Evolutionary conservation across 1,139 yeast species (phyloP).

Genomic region (Kodamaea sp.): DNA sequence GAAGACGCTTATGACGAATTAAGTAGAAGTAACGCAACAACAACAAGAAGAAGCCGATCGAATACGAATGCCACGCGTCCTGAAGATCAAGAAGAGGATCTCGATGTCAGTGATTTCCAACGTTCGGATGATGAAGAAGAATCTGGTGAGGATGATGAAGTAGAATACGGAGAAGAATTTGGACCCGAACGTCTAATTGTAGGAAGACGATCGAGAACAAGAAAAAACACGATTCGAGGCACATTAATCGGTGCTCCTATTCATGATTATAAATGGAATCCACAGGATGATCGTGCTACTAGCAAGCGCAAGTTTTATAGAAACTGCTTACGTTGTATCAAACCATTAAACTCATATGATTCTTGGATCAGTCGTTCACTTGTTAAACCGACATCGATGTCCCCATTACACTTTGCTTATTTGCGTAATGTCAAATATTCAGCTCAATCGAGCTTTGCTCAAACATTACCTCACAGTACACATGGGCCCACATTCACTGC

Average conservation of each 20-base stretch:
- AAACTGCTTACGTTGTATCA: slow-evolving; percentile 57
- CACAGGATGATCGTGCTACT: slow-evolving; percentile 32
- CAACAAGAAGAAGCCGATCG: slow-evolving; percentile 7
- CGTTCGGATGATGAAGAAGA: slow-evolving; percentile 39
- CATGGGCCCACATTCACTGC: slow-evolving; percentile 2
- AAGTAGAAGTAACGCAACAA: slow-evolving; percentile 5
- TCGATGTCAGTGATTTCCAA: slow-evolving; percentile 32
- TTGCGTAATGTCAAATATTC: slow-evolving; percentile 21
- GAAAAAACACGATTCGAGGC: not conserved
- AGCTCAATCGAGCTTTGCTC: not conserved
- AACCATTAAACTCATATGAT: slow-evolving; percentile 50
- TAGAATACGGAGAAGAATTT: slow-evolving; percentile 15
- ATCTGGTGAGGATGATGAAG: slow-evolving; percentile 22
- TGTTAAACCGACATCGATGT: slow-evolving; percentile 40
- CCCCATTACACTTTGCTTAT: slow-evolving; percentile 28
- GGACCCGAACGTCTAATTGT: not conserved
- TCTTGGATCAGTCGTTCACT: slow-evolving; percentile 50
- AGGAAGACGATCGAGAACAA: slow-evolving; percentile 1
- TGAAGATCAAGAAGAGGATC: slow-evolving; percentile 30
- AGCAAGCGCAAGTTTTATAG: slow-evolving; percentile 45
- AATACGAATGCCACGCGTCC: slow-evolving; percentile 11
- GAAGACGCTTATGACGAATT: slow-evolving; percentile 12
- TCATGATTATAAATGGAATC: slow-evolving; percentile 44
- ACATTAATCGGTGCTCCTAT: not conserved
- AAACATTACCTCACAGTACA: not conserved